Percentiles rank a stretch among this genome's conserved stretches.
phyloP scores from a whole-genome alignment of 148 eudicot genomes.

The Chenopodium quinoa region DNA sequence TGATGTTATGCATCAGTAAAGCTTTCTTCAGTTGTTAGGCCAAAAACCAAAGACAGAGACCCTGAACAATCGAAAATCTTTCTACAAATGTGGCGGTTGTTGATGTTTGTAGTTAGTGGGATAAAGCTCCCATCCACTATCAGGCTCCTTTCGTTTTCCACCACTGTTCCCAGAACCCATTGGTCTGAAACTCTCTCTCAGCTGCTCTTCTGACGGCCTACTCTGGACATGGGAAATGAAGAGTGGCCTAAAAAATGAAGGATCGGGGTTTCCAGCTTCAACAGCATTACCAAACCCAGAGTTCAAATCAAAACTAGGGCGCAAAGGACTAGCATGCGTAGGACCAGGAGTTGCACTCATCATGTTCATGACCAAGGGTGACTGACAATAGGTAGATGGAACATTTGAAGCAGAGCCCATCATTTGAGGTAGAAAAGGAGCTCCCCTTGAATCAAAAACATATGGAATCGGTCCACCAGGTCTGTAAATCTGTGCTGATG shows the following conservation, averaged over 20 bases:
- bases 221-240: constrained; percentile 37
- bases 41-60: constrained; percentile 21
- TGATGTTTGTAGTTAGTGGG: constrained; percentile 54
- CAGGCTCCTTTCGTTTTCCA: constrained; percentile 83
- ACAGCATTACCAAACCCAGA: constrained; percentile 38
- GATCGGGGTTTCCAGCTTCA: constrained; percentile 53
- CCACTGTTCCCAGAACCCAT: constrained; percentile 42
- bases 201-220: constrained; percentile 45
- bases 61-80: constrained; percentile 19
- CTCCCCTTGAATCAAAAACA: constrained; percentile 76
- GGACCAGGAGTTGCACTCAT: constrained; percentile 38
- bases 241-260: constrained; percentile 52
- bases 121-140: constrained; percentile 65
- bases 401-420: constrained; percentile 46
- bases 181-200: constrained; percentile 47
- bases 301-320: constrained; percentile 52
- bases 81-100: constrained; percentile 70
- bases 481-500: constrained; percentile 49
- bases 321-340: constrained; percentile 48
- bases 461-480: constrained; percentile 54
- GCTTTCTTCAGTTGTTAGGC: constrained; percentile 30
- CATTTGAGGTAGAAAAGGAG: constrained; percentile 56
- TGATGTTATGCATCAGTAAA: constrained; percentile 17
- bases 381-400: constrained; percentile 46
- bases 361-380: constrained; percentile 49